Percentiles rank a stretch among this genome's conserved stretches.
Evolutionary conservation across 2,329 filamentous ascomycete species (phyloP).

Genomic region (Sphaceloma murrayae): DNA sequence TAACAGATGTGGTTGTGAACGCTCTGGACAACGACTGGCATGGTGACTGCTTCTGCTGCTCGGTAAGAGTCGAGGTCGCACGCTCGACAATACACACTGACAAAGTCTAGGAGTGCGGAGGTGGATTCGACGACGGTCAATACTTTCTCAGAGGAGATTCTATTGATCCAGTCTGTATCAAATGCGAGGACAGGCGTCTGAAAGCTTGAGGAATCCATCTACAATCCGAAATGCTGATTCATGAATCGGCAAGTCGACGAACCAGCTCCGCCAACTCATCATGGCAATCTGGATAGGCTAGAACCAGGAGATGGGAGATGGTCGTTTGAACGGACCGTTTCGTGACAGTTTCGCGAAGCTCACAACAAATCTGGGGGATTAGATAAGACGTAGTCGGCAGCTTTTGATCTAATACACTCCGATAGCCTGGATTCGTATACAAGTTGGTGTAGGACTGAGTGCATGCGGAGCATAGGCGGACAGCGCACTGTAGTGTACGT

Average conservation of each 20-base stretch:
- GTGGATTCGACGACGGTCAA: conserved; percentile 51
- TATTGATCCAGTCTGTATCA: conserved; percentile 52
- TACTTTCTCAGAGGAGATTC: conserved; percentile 53
- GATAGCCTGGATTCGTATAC: no score
- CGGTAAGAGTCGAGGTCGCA: conserved; percentile 30
- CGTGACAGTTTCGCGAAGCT: conserved; percentile 7
- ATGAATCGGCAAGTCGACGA: no score
- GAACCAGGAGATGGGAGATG: no score
- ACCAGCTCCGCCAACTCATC: no score
- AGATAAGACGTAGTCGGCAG: conserved; percentile 6
- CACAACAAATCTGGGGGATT: conserved; percentile 8
- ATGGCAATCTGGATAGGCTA: no score
- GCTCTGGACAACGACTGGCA: conserved; percentile 93
- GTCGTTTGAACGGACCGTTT: no score
- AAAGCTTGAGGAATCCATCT: conserved; percentile 50
- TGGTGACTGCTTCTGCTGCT: conserved; percentile 79
- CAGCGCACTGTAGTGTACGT: no score
- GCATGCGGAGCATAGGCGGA: no score
- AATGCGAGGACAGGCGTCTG: conserved; percentile 52
- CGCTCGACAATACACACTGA: conserved; percentile 18
- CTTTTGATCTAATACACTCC: no score
- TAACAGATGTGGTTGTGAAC: conserved; percentile 81
- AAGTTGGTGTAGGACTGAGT: no score
- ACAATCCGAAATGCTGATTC: no score
- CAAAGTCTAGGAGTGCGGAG: conserved; percentile 46